Percentiles rank a stretch among this genome's conserved stretches.
Conservation (phyloP, 2,329 filamentous ascomycete genomes). For the Hymenoscyphus linearis region DNA sequence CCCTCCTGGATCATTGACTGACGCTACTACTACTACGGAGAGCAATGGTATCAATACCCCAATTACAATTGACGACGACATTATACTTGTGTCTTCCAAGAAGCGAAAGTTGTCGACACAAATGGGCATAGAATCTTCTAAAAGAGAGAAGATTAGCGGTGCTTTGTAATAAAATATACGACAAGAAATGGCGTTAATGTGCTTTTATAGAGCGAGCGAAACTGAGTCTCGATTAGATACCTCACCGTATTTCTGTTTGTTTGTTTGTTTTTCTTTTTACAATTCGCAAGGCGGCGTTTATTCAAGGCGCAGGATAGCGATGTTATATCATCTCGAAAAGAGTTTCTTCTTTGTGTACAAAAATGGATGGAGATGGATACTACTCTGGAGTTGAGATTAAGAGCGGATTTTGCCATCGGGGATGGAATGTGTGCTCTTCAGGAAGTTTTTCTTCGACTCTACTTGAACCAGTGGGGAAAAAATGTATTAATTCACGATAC, state of each 20-base stretch:
- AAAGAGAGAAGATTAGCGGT: background rate
- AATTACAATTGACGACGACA: conserved; percentile 7
- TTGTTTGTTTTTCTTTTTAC: background rate
- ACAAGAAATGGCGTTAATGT: background rate
- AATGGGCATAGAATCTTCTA: background rate
- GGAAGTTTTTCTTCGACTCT: background rate
- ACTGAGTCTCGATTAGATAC: background rate
- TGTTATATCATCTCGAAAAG: background rate
- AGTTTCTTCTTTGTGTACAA: background rate
- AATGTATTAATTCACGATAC: background rate
- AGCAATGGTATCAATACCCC: conserved; percentile 28
- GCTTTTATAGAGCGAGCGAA: background rate
- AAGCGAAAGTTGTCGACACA: conserved; percentile 8
- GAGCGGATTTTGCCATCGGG: background rate
- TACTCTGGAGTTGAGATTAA: background rate
- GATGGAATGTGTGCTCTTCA: background rate
- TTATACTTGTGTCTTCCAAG: background rate
- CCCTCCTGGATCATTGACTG: conserved; percentile 25
- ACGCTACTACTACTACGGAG: conserved; percentile 31
- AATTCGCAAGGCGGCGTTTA: background rate
- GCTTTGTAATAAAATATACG: background rate
- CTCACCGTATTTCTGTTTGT: background rate
- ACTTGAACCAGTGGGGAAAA: background rate
- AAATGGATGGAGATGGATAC: background rate
- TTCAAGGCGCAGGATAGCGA: background rate